Evolutionary conservation across 306 rosid genomes (phyloP), one percentile per base, ranked within the genome.

Genomic region (Prunus kanzakura): DNA sequence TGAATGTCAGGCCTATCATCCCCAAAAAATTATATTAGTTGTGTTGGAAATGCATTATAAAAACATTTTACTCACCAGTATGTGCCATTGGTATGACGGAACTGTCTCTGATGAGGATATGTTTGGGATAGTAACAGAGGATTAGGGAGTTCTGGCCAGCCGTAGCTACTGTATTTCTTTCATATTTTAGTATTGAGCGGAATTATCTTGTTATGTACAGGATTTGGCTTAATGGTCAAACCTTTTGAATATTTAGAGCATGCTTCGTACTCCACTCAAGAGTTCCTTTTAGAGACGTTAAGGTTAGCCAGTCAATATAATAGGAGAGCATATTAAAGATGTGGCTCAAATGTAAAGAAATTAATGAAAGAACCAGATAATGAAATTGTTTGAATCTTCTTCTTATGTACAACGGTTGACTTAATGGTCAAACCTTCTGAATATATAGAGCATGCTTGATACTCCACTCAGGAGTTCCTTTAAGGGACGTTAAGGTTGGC

Each of bases 1-100:
- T 29, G 52, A 67, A 25, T 50, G 65, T 69, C 61, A 27, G 54
- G 67, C 60, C 62, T 41, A 57, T 56, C 54, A 47, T 79, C 74
- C 57, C 57, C 41, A 30, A 49, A 72, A 16, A 47, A 11, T 41
- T 7, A 47, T 19, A 25, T 55, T 38, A 72, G 58, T 29, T 51
- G 35, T 25, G 18, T 25, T 25, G 82, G 35, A 29, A 19, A n/a
- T 49, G 32, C 49, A 25, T 54, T 30, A 15, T 22, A 13, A 43
- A 25, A 15, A 9, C 23, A 50, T 47, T 27, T 9, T 50, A 25
- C 41, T 50, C 57, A 69, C 4, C 45, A 49, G 15, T 50, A 27
- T 64, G 23, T 35, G 49, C 14, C 22, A 2, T 35, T 35, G n/a
- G 13, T 64, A 15, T 64, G 69, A 35, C 1, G 14, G 47, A 64